Percentiles rank a stretch among this genome's conserved stretches.
These are phyloP conservation scores for Lentinus brumalis DNA, from an alignment of 768 basidiomycete species.

Conservation along the genomic window DNA sequence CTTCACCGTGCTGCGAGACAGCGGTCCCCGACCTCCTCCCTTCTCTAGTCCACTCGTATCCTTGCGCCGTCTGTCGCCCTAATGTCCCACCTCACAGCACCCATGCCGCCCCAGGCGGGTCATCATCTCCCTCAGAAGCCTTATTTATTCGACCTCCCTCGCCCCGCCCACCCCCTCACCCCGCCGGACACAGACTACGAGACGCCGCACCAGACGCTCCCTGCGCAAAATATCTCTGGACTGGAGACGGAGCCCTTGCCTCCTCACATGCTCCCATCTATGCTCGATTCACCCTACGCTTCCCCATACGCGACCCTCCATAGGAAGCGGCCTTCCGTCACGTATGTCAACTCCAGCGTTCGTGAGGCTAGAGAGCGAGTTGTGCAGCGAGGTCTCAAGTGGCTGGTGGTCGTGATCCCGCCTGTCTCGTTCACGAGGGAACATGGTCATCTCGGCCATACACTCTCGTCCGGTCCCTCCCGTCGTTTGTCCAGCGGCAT, in stretches of 20 bases:
- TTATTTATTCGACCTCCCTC: conserved; percentile 44
- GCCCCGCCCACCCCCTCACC: conserved; percentile 37
- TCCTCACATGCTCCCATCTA: conserved; percentile 7
- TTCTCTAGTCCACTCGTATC: conserved; percentile 14
- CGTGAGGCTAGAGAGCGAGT: conserved; percentile 29
- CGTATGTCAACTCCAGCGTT: conserved; percentile 45
- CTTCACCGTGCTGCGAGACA: conserved; percentile 25
- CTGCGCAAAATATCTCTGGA: conserved; percentile 19
- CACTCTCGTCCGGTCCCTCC: conserved; percentile 57
- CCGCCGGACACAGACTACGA: conserved; percentile 39
- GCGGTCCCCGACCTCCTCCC: conserved; percentile 14
- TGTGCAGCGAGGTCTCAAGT: conserved; percentile 38
- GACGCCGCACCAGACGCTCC: conserved; percentile 14
- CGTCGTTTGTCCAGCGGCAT: conserved; percentile 68
- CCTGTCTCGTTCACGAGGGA: conserved; percentile 59
- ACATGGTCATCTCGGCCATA: conserved; percentile 60
- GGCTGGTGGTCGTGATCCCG: conserved; percentile 69
- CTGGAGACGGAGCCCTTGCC: conserved; percentile 17
- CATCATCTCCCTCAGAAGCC: conserved; percentile 41
- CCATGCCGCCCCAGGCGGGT: conserved; percentile 17
- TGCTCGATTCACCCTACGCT: conserved; percentile 14
- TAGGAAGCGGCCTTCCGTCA: conserved; percentile 24
- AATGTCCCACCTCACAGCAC: conserved; percentile 48
- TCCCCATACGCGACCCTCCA: conserved; percentile 9
- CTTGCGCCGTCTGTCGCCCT: conserved; percentile 4